Conservation (phyloP, 306 rosid genomes). For the Cicer yamashitae region DNA sequence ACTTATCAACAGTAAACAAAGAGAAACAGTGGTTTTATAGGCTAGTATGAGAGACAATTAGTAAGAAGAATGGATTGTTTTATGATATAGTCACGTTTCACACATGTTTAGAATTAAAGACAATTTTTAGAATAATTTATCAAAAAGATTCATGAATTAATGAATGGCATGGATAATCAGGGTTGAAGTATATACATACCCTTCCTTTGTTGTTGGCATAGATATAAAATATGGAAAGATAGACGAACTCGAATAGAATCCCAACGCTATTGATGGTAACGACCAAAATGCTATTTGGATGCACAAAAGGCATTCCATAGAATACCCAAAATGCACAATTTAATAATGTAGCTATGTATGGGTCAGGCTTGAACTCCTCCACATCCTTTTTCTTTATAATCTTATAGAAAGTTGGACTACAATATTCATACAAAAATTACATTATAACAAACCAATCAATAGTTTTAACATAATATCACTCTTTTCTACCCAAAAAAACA, state of each 20-base stretch:
- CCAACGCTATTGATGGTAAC: conserved; percentile 69
- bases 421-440: neutral
- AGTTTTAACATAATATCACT: neutral
- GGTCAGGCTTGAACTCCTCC: conserved; percentile 69
- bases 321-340: conserved; percentile 78
- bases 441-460: neutral
- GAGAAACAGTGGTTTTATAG: no score
- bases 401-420: conserved; percentile 68
- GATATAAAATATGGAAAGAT: conserved; percentile 54
- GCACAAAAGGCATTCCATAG: conserved; percentile 80
- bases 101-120: no score
- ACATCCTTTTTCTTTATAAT: conserved; percentile 66
- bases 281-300: conserved; percentile 67
- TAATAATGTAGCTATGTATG: conserved; percentile 64
- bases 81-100: no score
- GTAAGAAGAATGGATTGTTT: no score
- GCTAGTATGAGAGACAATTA: no score
- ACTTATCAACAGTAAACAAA: no score
- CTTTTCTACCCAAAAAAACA: no score
- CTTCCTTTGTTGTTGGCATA: conserved; percentile 56
- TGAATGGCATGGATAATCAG: neutral
- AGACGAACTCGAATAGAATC: conserved; percentile 57
- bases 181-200: conserved; percentile 40
- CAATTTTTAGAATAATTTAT: no score
- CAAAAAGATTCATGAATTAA: no score